A percentile compares a stretch with the other conserved stretches of the same genome.
Conservation (phyloP, 352 stramenopile species). For the Halophytophthora batemanensis region DNA sequence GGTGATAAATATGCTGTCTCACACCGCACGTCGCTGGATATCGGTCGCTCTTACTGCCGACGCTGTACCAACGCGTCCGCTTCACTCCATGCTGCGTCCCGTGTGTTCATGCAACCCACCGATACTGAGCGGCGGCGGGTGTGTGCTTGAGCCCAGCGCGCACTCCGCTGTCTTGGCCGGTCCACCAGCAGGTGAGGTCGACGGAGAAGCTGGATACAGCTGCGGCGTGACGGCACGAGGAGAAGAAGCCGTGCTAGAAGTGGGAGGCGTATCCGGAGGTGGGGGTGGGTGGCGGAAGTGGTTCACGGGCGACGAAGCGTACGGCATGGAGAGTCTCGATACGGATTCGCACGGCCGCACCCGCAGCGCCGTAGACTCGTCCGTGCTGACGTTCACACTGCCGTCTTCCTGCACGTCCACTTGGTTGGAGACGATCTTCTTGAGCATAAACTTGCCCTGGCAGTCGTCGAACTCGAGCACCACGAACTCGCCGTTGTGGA, state of each 20-base stretch:
- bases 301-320: conserved; percentile 60
- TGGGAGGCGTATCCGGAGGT: conserved; percentile 22
- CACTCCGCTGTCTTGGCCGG: conserved; percentile 6
- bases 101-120: too few species aligned
- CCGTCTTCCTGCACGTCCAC: conserved; percentile 49
- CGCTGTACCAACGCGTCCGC: neutral
- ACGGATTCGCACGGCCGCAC: conserved; percentile 45
- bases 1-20: neutral
- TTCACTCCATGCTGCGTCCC: conserved; percentile 1
- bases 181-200: conserved; percentile 10
- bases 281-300: conserved; percentile 58
- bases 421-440: conserved; percentile 63
- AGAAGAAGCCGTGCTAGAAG: conserved; percentile 33
- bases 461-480: conserved; percentile 74
- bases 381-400: conserved; percentile 35
- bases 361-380: conserved; percentile 47
- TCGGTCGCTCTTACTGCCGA: neutral
- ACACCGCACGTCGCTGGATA: neutral
- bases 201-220: conserved; percentile 19
- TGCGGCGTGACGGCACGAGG: conserved; percentile 17
- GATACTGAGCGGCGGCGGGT: too few species aligned
- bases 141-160: too few species aligned
- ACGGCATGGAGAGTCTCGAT: conserved; percentile 42
- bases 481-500: conserved; percentile 82
- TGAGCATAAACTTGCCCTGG: conserved; percentile 54